A percentile compares a stretch with the other conserved stretches of the same genome.
These are phyloP conservation scores for Calycina herbarum DNA, from an alignment of 2,329 filamentous ascomycete species.

Conservation along the genomic window DNA sequence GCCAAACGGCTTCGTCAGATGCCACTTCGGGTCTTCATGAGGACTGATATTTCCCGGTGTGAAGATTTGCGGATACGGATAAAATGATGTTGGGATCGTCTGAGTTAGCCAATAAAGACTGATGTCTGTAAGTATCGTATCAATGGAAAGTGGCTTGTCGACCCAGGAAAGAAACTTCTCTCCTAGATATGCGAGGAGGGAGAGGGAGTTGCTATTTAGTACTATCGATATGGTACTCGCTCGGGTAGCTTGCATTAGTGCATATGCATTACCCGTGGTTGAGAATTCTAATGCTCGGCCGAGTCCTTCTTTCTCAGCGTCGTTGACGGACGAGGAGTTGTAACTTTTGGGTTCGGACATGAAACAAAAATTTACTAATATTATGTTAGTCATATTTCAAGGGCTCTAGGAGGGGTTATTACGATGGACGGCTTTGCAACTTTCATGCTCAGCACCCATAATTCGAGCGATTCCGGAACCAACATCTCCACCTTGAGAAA, in stretches of 20 bases:
- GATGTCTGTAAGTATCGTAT: slow-evolving; percentile 49
- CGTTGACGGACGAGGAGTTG: neutral
- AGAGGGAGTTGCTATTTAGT: slow-evolving; percentile 53
- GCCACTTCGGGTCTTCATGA: neutral
- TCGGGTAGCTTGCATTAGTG: slow-evolving; percentile 51
- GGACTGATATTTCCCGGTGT: neutral
- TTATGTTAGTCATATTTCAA: neutral
- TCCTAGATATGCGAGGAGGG: slow-evolving; percentile 51
- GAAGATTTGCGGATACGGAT: slow-evolving; percentile 46
- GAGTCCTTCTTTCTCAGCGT: slow-evolving; percentile 48
- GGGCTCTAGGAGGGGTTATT: neutral
- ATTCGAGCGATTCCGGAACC: slow-evolving; percentile 36
- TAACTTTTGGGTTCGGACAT: neutral
- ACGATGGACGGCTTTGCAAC: slow-evolving; percentile 20
- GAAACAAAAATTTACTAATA: neutral
- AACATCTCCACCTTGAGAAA: slow-evolving; percentile 36
- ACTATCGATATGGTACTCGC: slow-evolving; percentile 57
- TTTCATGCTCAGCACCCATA: slow-evolving; percentile 16
- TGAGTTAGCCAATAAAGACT: slow-evolving; percentile 57
- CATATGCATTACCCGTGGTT: slow-evolving; percentile 49
- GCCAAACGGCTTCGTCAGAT: slow-evolving; percentile 44
- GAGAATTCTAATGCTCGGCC: slow-evolving; percentile 42
- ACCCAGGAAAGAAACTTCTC: slow-evolving; percentile 56
- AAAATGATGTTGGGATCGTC: slow-evolving; percentile 49
- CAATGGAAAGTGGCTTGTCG: slow-evolving; percentile 29